Conservation (phyloP, 768 basidiomycete species). For the Xerocomellus amylosporus region DNA sequence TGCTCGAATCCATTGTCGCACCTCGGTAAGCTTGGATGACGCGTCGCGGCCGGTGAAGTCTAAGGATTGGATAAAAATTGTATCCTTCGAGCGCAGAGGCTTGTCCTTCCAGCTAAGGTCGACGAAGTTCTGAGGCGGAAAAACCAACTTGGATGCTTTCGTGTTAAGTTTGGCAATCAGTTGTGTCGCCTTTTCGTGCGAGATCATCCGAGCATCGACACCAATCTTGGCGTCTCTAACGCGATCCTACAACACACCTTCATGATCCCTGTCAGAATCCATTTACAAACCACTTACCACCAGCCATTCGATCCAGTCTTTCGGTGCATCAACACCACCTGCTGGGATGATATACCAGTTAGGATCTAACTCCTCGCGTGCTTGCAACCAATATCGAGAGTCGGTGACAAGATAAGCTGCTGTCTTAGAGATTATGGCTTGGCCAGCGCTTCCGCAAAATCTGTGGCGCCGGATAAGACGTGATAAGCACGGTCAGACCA, state of each 20-base stretch:
- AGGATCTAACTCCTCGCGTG: slow-evolving; percentile 60
- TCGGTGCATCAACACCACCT: slow-evolving; percentile 51
- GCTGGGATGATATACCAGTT: slow-evolving; percentile 72
- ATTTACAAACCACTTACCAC: slow-evolving; percentile 40
- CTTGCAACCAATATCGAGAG: slow-evolving; percentile 83
- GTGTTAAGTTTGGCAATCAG: slow-evolving; percentile 54
- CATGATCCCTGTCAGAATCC: background rate
- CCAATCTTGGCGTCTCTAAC: slow-evolving; percentile 56
- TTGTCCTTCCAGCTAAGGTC: slow-evolving; percentile 82
- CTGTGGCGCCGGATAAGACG: slow-evolving; percentile 33
- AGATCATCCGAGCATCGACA: slow-evolving; percentile 81
- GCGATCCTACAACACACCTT: slow-evolving; percentile 34
- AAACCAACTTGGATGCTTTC: slow-evolving; percentile 65
- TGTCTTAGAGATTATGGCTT: slow-evolving; percentile 64
- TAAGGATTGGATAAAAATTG: slow-evolving; percentile 64
- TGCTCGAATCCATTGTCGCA: slow-evolving; percentile 66
- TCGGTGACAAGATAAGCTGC: slow-evolving; percentile 76
- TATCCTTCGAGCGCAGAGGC: slow-evolving; percentile 62
- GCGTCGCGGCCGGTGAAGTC: slow-evolving; percentile 71
- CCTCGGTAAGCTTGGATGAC: slow-evolving; percentile 60
- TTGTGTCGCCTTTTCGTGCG: slow-evolving; percentile 64
- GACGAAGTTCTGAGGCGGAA: slow-evolving; percentile 79
- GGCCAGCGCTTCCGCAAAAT: slow-evolving; percentile 65
- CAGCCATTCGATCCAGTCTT: slow-evolving; percentile 81
- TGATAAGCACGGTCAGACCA: slow-evolving; percentile 28